phyloP scores from a whole-genome alignment of 306 rosid genomes.

The Vigna trinervia region DNA sequence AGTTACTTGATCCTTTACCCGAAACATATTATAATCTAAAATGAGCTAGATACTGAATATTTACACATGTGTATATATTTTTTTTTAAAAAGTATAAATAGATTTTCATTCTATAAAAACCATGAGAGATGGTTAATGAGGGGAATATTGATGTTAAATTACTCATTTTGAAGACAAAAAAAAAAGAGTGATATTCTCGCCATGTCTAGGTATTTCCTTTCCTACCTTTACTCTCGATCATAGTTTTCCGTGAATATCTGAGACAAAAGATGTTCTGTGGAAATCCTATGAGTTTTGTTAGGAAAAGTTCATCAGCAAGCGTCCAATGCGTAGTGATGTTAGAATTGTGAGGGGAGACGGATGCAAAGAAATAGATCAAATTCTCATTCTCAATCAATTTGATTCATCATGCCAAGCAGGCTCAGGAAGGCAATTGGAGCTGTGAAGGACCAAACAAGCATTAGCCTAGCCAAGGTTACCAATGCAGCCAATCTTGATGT shows the following conservation, averaged over 20 bases:
- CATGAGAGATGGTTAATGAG: no score
- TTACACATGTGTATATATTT: no score
- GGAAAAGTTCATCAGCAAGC: not conserved
- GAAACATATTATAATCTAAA: no score
- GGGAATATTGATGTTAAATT: not conserved
- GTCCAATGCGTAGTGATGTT: not conserved
- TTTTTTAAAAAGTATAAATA: no score
- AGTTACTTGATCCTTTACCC: no score
- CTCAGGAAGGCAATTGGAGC: conserved; percentile 86
- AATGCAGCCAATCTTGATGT: conserved; percentile 73
- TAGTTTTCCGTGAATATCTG: not conserved
- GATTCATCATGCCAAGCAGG: conserved; percentile 78
- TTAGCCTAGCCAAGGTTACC: conserved; percentile 81
- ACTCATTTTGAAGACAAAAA: not conserved
- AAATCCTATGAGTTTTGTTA: not conserved
- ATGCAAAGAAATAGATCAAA: not conserved
- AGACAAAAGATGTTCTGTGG: not conserved
- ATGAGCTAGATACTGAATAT: no score
- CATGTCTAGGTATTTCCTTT: not conserved
- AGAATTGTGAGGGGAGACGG: conserved; percentile 21
- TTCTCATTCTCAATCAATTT: not conserved
- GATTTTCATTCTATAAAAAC: no score
- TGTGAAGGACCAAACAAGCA: conserved; percentile 95
- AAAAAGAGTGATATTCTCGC: not conserved
- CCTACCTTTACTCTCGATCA: conserved; percentile 48